Conservation (phyloP, 805 yeast genomes). For the Spathaspora passalidarum region DNA sequence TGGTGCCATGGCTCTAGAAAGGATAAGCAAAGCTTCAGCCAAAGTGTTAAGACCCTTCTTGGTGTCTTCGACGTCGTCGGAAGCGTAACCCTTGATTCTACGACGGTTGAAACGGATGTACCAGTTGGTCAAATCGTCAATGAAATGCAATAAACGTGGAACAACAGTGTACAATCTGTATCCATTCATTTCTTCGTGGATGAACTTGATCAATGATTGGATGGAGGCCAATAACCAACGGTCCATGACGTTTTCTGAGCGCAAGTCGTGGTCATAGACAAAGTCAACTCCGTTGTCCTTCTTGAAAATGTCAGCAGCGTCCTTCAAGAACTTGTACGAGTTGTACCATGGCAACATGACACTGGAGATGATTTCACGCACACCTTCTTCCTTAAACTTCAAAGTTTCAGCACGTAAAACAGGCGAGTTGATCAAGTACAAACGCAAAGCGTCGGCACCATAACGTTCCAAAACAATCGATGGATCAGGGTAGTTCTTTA, state of each 20-base stretch:
- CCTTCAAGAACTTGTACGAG: constrained; percentile 93
- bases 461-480: constrained; percentile 72
- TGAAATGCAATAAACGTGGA: constrained; percentile 81
- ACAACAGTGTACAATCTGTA: constrained; percentile 95
- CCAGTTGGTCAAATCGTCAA: constrained; percentile 97
- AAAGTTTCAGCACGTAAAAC: constrained; percentile 95
- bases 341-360: constrained; percentile 99
- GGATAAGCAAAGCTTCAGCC: constrained; percentile 83
- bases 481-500: constrained; percentile 98
- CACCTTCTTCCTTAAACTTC: constrained; percentile 98
- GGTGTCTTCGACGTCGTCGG: constrained; percentile 81
- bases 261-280: constrained; percentile 61
- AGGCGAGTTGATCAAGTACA: constrained; percentile 95
- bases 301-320: constrained; percentile 80
- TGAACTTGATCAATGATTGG: constrained; percentile 82
- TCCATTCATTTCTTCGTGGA: constrained; percentile 85
- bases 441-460: constrained; percentile 97
- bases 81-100: constrained; percentile 86
- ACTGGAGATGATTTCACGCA: constrained; percentile 93
- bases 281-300: constrained; percentile 72
- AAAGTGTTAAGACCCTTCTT: constrained; percentile 84
- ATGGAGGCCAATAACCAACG: constrained; percentile 95
- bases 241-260: constrained; percentile 91
- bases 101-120: constrained; percentile 97
- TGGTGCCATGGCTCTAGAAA: constrained; percentile 97